phyloP scores from a whole-genome alignment of 805 yeast genomes.

The Pichia ethanolica region DNA sequence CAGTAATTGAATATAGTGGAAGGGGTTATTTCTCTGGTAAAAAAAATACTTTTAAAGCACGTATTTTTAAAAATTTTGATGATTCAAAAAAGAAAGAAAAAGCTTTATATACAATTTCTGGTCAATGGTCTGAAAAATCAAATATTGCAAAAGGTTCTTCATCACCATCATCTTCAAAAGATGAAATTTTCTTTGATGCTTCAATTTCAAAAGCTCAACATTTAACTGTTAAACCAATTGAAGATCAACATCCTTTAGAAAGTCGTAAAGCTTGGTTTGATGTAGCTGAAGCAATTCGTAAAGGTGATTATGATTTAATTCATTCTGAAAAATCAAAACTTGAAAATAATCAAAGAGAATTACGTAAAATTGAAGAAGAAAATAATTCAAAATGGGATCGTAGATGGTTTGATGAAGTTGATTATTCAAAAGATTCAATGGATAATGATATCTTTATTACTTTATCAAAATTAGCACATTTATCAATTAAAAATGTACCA shows the following conservation, averaged over 20 bases:
- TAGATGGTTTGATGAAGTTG: conserved; percentile 67
- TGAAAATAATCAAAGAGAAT: conserved; percentile 79
- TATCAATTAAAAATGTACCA: conserved; percentile 58
- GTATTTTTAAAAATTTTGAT: conserved; percentile 54
- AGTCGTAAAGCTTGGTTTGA: conserved; percentile 82
- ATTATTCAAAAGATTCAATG: conserved; percentile 25
- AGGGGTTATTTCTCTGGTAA: conserved; percentile 94
- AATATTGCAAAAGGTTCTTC: conserved; percentile 51
- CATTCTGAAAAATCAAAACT: conserved; percentile 66
- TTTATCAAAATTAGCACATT: conserved; percentile 41
- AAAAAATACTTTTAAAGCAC: conserved; percentile 86
- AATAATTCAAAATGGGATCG: conserved; percentile 63
- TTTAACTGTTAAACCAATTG: conserved; percentile 71
- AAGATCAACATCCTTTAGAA: conserved; percentile 73
- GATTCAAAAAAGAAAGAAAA: conserved; percentile 43
- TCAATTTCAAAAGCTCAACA: conserved; percentile 41
- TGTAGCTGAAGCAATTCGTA: conserved; percentile 80
- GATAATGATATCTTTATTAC: conserved; percentile 26
- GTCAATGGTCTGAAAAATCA: conserved; percentile 88
- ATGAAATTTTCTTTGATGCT: conserved; percentile 60
- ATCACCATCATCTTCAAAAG: conserved; percentile 35
- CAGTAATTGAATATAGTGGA: conserved; percentile 76
- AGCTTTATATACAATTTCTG: conserved; percentile 71
- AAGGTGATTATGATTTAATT: conserved; percentile 69
- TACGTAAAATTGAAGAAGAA: conserved; percentile 66